Percentiles rank a stretch among this genome's conserved stretches.
These are phyloP conservation scores for Kalmusia sp. DNA, from an alignment of 2,329 filamentous ascomycete genomes.

Conservation along the genomic window DNA sequence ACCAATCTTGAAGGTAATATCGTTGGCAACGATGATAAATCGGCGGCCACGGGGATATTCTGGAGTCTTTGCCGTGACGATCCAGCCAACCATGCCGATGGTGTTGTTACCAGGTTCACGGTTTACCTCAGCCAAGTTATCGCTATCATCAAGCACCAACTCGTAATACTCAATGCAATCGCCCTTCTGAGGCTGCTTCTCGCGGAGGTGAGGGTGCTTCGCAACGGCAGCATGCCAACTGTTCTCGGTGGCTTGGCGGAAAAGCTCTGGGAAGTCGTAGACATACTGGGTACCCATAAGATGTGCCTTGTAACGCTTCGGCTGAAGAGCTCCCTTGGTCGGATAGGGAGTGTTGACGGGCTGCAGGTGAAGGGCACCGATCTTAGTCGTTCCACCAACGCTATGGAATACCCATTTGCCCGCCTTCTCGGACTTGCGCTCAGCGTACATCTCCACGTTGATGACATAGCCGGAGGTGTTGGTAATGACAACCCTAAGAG, in stretches of 20 bases:
- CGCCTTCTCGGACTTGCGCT: constrained; percentile 97
- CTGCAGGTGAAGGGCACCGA: constrained; percentile 92
- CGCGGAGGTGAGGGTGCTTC: constrained; percentile 74
- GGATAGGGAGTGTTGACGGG: constrained; percentile 91
- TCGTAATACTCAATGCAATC: constrained; percentile 95
- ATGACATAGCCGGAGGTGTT: constrained; percentile 99
- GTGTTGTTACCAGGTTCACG: constrained; percentile 94
- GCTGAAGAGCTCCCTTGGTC: constrained; percentile 98
- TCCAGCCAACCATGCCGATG: constrained; percentile 98
- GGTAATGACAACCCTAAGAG: constrained; percentile 93
- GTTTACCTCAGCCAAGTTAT: constrained; percentile 90
- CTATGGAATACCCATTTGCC: constrained; percentile 96
- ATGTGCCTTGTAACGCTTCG: constrained; percentile 99
- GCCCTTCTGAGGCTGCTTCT: constrained; percentile 83
- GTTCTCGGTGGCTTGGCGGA: constrained; percentile 97
- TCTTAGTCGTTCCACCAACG: constrained; percentile 92
- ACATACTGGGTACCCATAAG: constrained; percentile 99
- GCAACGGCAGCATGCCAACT: constrained; percentile 81
- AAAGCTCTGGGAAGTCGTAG: constrained; percentile 99
- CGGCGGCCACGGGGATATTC: constrained; percentile 92
- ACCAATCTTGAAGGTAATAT: constrained; percentile 99
- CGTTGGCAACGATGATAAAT: constrained; percentile 97
- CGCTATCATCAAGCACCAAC: constrained; percentile 91
- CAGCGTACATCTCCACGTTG: constrained; percentile 95
- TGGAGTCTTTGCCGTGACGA: constrained; percentile 91